Evolutionary conservation across 371 early-diverging fungal genomes (phyloP).

Genomic region (Actinomortierella ambigua): DNA sequence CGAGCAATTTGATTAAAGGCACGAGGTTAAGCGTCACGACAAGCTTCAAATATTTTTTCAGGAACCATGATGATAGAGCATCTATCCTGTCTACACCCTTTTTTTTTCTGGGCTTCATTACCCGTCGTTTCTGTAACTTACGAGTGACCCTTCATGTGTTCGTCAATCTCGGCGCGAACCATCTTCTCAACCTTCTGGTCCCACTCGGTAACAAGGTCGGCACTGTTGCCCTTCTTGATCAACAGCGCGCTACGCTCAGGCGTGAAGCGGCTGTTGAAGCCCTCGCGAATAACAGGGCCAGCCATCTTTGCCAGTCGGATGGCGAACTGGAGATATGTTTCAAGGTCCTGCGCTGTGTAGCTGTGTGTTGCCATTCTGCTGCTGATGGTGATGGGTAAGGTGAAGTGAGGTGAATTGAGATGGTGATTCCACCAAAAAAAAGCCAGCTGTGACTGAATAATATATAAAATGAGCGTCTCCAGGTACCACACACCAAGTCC

Average conservation of each 20-base stretch:
- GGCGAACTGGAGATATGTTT: constrained; percentile 58
- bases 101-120: no score
- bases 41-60: no score
- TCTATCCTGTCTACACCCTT: no score
- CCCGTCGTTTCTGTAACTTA: constrained; percentile 35
- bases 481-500: constrained; percentile 3
- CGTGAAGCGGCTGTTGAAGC: constrained; percentile 57
- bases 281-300: constrained; percentile 65
- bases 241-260: constrained; percentile 52
- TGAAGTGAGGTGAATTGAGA: background rate
- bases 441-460: no score
- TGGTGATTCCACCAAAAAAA: no score
- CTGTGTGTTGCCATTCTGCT: constrained; percentile 16
- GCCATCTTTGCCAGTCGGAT: constrained; percentile 64
- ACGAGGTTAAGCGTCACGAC: background rate
- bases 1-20: background rate
- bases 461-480: no score
- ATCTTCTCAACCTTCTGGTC: constrained; percentile 83
- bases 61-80: no score
- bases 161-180: constrained; percentile 62
- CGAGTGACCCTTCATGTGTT: constrained; percentile 70
- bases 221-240: constrained; percentile 69
- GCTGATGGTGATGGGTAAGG: background rate
- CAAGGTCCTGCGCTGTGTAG: constrained; percentile 38
- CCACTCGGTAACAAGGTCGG: constrained; percentile 86